Conservation (phyloP, 202 grass and related monocot species). For the Tripidium arundinaceum region DNA sequence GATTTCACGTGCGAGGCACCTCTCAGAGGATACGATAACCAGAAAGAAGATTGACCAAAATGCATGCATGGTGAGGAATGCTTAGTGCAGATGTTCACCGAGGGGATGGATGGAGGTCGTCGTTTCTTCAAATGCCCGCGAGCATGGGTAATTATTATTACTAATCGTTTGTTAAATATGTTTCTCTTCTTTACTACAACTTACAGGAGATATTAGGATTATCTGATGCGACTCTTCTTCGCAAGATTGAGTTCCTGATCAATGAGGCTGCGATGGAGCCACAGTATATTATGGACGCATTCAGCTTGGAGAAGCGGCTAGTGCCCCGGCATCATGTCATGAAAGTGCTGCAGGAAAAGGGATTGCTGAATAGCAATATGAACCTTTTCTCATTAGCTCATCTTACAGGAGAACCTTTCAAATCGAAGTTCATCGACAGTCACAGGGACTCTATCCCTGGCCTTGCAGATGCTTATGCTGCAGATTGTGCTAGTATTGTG, state of each 20-base stretch:
- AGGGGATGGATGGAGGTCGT: too few relatives aligned
- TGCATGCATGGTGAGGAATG: too few relatives aligned
- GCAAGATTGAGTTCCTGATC: neutral
- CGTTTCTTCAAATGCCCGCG: too few relatives aligned
- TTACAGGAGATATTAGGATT: too few relatives aligned
- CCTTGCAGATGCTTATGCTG: neutral
- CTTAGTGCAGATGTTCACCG: too few relatives aligned
- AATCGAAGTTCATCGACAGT: neutral
- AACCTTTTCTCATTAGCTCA: rapidly evolving
- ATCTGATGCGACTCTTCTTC: too few relatives aligned
- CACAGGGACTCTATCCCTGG: neutral
- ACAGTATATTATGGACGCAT: neutral
- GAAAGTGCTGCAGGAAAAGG: neutral
- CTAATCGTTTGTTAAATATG: too few relatives aligned
- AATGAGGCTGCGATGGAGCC: neutral
- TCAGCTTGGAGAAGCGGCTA: neutral
- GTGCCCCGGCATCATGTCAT: neutral
- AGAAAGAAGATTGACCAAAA: too few relatives aligned
- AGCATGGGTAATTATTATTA: too few relatives aligned
- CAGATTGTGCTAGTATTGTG: neutral
- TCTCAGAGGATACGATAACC: too few relatives aligned
- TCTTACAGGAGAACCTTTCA: neutral
- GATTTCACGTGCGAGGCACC: too few relatives aligned
- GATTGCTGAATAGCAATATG: neutral
- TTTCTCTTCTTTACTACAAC: too few relatives aligned